Percentiles rank a stretch among this genome's conserved stretches.
phyloP scores from a whole-genome alignment of 176 grass and related monocot genomes.

The Oryza punctata region DNA sequence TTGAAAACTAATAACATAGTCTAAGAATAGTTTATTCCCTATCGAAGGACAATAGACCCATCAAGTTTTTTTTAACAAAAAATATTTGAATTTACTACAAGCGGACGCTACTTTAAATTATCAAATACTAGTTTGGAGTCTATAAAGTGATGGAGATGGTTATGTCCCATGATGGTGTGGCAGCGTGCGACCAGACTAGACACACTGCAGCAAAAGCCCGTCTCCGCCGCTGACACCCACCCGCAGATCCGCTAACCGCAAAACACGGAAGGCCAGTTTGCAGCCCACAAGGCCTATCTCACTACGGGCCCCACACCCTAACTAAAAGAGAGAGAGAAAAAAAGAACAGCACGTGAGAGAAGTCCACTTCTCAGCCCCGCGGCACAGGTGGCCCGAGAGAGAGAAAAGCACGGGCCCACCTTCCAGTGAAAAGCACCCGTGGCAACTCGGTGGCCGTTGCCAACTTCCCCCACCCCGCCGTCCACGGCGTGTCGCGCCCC shows the following conservation, averaged over 20 bases:
- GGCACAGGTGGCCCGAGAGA: background rate
- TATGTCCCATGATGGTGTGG: background rate
- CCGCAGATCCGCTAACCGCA: background rate
- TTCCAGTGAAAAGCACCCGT: background rate
- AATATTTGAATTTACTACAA: too few species aligned
- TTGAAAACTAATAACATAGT: too few species aligned
- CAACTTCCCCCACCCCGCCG: background rate
- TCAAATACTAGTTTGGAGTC: too few species aligned
- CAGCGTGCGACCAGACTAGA: background rate
- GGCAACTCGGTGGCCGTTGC: conserved; percentile 1
- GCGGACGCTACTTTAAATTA: too few species aligned
- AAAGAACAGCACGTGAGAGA: background rate
- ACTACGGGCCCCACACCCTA: background rate
- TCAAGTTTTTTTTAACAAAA: too few species aligned
- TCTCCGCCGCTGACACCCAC: background rate
- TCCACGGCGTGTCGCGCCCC: conserved; percentile 16
- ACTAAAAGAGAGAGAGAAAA: background rate
- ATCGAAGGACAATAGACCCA: too few species aligned
- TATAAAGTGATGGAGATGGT: background rate
- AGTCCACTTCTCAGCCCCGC: background rate
- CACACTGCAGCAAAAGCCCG: background rate
- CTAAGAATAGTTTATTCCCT: too few species aligned
- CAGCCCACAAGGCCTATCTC: background rate
- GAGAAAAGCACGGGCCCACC: background rate
- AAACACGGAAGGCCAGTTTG: background rate